Conservation (phyloP, 2,329 filamentous ascomycete genomes). For the Setomelanomma holmii region DNA sequence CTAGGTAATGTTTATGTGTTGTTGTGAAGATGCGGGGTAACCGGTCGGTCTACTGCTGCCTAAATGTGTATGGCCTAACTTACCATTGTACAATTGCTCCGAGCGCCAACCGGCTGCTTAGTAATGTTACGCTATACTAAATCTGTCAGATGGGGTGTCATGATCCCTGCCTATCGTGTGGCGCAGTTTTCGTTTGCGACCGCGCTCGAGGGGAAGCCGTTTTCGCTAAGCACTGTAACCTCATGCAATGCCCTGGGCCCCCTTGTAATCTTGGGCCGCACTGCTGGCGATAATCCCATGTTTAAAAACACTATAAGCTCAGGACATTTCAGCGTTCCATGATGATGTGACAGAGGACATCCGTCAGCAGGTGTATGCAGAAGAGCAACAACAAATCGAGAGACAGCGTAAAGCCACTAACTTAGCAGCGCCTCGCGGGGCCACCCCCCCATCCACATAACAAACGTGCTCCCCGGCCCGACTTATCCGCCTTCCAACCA, state of each 20-base stretch:
- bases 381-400: constrained; percentile 37
- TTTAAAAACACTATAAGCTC: constrained; percentile 46
- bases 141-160: no score
- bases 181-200: no score
- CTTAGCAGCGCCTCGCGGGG: constrained; percentile 15
- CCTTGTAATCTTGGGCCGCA: constrained; percentile 37
- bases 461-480: constrained; percentile 29
- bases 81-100: no score
- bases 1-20: no score
- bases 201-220: no score
- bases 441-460: constrained; percentile 40
- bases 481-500: constrained; percentile 4
- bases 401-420: constrained; percentile 23
- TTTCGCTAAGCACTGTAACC: no score
- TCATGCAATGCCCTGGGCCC: constrained; percentile 39
- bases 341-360: constrained; percentile 41
- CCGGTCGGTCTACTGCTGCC: no score
- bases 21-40: no score
- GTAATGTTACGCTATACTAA: no score
- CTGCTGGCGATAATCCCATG: constrained; percentile 42
- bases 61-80: no score
- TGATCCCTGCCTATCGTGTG: no score
- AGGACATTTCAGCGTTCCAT: constrained; percentile 33
- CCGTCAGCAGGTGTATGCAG: constrained; percentile 41
- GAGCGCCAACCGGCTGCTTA: no score